Percentiles rank a stretch among this genome's conserved stretches.
Conservation (phyloP, 2,329 filamentous ascomycete genomes). For the Aspergillus arachidicola region DNA sequence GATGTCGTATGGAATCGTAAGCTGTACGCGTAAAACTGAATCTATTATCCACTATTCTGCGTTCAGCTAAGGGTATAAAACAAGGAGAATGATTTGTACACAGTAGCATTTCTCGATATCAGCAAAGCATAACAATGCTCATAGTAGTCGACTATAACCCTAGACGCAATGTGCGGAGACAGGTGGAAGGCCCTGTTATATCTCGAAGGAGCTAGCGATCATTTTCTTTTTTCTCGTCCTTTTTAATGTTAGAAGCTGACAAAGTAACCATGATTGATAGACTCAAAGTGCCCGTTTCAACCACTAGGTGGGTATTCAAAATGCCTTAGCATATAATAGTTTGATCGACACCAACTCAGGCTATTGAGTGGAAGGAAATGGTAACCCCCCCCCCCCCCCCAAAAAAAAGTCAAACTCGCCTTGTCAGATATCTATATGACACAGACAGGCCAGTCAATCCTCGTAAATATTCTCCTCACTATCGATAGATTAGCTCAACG, state of each 20-base stretch:
- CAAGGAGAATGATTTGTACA: neutral
- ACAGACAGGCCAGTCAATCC: neutral
- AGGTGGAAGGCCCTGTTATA: neutral
- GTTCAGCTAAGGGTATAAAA: neutral
- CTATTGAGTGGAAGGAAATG: neutral
- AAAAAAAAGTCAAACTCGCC: neutral
- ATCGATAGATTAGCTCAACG: neutral
- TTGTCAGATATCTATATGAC: neutral
- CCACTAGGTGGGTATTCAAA: neutral
- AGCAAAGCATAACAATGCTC: neutral
- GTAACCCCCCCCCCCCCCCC: neutral
- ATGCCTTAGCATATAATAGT: neutral
- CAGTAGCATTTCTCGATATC: neutral
- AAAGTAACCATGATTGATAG: neutral
- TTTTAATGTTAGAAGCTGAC: neutral
- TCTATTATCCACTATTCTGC: neutral
- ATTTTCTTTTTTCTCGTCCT: neutral
- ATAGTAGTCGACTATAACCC: neutral
- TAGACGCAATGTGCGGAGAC: neutral
- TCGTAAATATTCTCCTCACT: neutral
- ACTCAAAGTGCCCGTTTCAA: neutral
- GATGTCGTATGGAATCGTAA: neutral
- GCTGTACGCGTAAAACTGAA: neutral
- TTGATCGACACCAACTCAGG: neutral
- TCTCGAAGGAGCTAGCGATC: neutral